Evolutionary conservation across 305 asterid species (phyloP), one percentile per base, ranked within the genome.

Genomic region (Caryopteris hybrid): DNA sequence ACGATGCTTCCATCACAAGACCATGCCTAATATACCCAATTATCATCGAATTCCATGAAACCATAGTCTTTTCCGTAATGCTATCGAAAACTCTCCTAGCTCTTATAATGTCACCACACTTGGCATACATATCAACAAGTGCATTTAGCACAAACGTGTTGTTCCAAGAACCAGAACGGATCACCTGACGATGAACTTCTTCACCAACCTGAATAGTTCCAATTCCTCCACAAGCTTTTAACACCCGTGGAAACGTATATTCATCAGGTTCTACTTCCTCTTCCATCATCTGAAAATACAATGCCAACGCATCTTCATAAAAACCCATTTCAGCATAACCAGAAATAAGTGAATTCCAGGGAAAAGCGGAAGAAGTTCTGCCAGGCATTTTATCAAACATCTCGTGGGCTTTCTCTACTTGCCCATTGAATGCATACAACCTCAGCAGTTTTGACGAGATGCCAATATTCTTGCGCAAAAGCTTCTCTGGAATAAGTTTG

Each of bases 251-350:
- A 58, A 84, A 93, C n/a, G 97, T 91, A 88, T 85, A 78, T 56
- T 76, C 64, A 45, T 91, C 96, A 1, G 96, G 97, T 65, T 80
- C 82, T 20, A 93, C 90, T 13, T 83, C 96, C 48, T 91, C 99
- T 54, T 93, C 99, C 58, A 78, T 89, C 99, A 93, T 93, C 79
- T 91, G 99, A 42, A 93, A 88, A 59, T 85, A 93, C 81, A 93
- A 31, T 1, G 96, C 91, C 87, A 93, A 43, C 5, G 96, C 96
- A 67, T 93, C 97, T 71, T 93, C 97, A 63, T 79, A 73, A 47
- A 78, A 74, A 13, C 91, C 89, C 76, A 18, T 60, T 66, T 87
- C 92, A 0, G 86, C 83, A 61, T 93, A 93, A 0, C 97, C 97
- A 0, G 94, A 84, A 25, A 93, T 87, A 10, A 93, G 88, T 1